Base-by-base conservation (phyloP, 2,329 filamentous ascomycete genomes). In the Aureobasidium subglaciale region DNA sequence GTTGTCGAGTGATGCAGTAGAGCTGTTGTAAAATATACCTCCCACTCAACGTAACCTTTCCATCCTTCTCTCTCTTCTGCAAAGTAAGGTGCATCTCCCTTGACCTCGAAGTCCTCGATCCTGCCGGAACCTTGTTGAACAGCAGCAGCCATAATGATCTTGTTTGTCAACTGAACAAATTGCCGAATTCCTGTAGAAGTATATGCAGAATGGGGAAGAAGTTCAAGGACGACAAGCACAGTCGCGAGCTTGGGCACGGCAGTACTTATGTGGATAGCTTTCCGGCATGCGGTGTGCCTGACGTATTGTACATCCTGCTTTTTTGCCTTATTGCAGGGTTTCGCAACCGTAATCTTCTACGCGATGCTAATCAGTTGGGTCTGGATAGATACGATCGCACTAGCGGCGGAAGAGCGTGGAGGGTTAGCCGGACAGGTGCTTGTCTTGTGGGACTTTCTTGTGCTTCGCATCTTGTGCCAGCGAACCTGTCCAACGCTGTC, bases 21-120 rank as follows among this genome's bases (percentile, higher is more conserved):
- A n/a, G n/a, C n/a, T n/a, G 10, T 50, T 9, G 10, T 15, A n/a
- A 15, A 37, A 56, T 55, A 22, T 13, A 54, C 57, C 52, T 87
- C 84, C 84, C 84, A 87, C 63, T 87, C 84, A 5, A 88, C 74
- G 58, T 86, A 87, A 7, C 80, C 72, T 60, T 68, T 71, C 73
- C 73, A 75, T 3, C 72, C 73, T 32, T 65, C 59, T 9, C 64
- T 61, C 57, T 75, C 73, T 43, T 71, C 65, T 4, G 63, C 59
- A 50, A 75, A 75, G 27, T 69, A 63, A 46, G 77, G 73, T 16
- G 56, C 58, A 34, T 56, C 55, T 11, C 42, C 42, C 7, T 22
- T 29, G 20, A 54, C n/a, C 10, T 42, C 15, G 38, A 54, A 54
- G 10, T 43, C 50, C 2, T 43, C 35, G 4, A 40, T 24, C 18